Conservation (phyloP, 1,139 yeast species). For the Petasospora rhodanensis region DNA sequence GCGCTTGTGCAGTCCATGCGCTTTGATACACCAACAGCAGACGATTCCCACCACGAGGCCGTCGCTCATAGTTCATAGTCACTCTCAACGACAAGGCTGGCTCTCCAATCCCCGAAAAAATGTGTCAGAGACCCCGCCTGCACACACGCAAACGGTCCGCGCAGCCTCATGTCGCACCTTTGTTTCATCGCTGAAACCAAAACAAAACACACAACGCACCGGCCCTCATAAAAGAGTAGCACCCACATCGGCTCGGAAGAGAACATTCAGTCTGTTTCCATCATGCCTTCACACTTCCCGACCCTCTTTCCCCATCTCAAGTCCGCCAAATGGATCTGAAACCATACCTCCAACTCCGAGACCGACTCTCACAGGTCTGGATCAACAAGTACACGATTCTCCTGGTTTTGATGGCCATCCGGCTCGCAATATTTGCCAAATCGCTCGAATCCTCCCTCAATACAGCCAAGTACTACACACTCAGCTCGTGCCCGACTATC, state of each 20-base stretch:
- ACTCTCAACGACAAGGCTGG: too few species aligned
- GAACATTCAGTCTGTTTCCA: too few species aligned
- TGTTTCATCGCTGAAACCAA: constrained; percentile 9
- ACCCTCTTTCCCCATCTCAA: not conserved
- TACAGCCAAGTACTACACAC: constrained; percentile 32
- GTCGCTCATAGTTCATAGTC: too few species aligned
- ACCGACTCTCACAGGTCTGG: constrained; percentile 54
- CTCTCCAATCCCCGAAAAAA: too few species aligned
- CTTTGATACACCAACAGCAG: too few species aligned
- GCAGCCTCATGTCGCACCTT: constrained; percentile 1
- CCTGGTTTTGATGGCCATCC: constrained; percentile 41
- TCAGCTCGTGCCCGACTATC: constrained; percentile 40
- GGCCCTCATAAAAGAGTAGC: too few species aligned
- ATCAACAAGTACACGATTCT: constrained; percentile 51
- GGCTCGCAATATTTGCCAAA: constrained; percentile 43
- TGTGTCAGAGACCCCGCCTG: too few species aligned
- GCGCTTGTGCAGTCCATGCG: too few species aligned
- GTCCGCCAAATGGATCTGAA: constrained; percentile 5
- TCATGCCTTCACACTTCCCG: not conserved
- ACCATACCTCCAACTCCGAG: constrained; percentile 40
- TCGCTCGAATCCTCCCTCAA: constrained; percentile 39
- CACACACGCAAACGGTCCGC: too few species aligned
- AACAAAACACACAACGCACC: not conserved
- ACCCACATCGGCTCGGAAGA: too few species aligned
- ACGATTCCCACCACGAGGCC: too few species aligned